A percentile compares a stretch with the other conserved stretches of the same genome.
phyloP scores from a whole-genome alignment of 2,329 filamentous ascomycete genomes.

The Sclerotinia nivalis region DNA sequence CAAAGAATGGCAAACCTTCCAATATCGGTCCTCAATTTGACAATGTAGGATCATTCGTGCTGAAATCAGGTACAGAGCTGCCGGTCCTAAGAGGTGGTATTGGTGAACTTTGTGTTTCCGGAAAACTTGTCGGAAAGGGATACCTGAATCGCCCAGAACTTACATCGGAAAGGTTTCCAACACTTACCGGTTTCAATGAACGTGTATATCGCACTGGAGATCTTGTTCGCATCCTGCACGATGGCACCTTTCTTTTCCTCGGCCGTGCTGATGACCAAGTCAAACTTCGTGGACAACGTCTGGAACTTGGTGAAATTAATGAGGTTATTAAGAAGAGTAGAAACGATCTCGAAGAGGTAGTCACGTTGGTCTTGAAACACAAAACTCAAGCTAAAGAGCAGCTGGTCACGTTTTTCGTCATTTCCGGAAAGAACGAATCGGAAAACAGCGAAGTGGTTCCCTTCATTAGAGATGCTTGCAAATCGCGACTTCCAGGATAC shows the following conservation, averaged over 20 bases:
- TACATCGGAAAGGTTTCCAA: conserved; percentile 74
- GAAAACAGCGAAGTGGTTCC: conserved; percentile 46
- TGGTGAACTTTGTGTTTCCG: conserved; percentile 86
- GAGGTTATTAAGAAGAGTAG: conserved; percentile 71
- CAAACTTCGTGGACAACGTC: conserved; percentile 83
- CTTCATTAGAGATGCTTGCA: conserved; percentile 62
- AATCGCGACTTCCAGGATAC: conserved; percentile 70
- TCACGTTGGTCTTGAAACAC: conserved; percentile 73
- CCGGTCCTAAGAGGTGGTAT: conserved; percentile 77
- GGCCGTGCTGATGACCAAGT: conserved; percentile 89
- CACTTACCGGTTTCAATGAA: conserved; percentile 55
- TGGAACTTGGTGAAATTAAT: conserved; percentile 92
- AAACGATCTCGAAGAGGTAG: conserved; percentile 63
- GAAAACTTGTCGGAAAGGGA: conserved; percentile 83
- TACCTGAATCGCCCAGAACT: conserved; percentile 82
- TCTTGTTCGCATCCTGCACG: conserved; percentile 75
- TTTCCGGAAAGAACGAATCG: conserved; percentile 32
- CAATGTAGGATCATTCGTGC: conserved; percentile 82
- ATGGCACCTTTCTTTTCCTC: conserved; percentile 83
- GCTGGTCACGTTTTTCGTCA: conserved; percentile 73
- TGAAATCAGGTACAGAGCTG: conserved; percentile 65
- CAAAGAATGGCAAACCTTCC: conserved; percentile 72
- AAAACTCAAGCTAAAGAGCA: conserved; percentile 75
- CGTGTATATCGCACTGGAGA: conserved; percentile 86
- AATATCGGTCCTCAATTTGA: conserved; percentile 87